These are phyloP conservation scores for Postia placenta DNA, from an alignment of 768 basidiomycete genomes.

Conservation along the genomic window DNA sequence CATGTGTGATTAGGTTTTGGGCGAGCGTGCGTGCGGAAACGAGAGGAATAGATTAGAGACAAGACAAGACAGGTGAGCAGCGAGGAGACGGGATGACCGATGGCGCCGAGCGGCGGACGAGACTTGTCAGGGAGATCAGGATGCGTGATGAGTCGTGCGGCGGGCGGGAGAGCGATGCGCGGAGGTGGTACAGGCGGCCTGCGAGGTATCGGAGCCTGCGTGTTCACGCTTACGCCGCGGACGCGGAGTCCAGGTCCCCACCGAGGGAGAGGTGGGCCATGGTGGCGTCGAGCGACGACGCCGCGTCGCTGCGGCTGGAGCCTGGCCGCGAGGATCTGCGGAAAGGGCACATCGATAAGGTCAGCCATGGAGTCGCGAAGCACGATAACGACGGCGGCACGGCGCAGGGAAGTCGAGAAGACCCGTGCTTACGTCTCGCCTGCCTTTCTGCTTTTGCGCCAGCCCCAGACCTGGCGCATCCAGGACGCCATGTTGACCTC, in stretches of 20 bases:
- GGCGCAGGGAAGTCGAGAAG: not conserved
- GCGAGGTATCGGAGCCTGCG: not conserved
- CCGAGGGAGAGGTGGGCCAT: slow-evolving; percentile 19
- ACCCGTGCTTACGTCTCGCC: slow-evolving; percentile 22
- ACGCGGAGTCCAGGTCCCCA: slow-evolving; percentile 3
- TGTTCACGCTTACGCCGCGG: not conserved
- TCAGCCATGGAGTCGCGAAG: not conserved
- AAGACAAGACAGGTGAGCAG: not conserved
- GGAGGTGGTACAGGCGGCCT: not conserved
- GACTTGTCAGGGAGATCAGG: slow-evolving; percentile 1
- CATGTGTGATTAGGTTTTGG: not conserved
- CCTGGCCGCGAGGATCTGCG: slow-evolving; percentile 23
- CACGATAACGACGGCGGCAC: not conserved
- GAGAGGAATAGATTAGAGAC: not conserved
- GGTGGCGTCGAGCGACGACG: slow-evolving; percentile 17
- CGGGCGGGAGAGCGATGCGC: slow-evolving; percentile 1
- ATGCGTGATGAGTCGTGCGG: not conserved
- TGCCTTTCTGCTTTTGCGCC: slow-evolving; percentile 39
- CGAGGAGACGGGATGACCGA: not conserved
- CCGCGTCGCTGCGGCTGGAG: slow-evolving; percentile 25
- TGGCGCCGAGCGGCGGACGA: not conserved
- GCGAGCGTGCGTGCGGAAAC: slow-evolving; percentile 1
- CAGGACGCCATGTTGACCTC: slow-evolving; percentile 87
- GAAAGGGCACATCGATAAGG: not conserved
- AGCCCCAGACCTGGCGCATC: slow-evolving; percentile 82